Base-by-base conservation (phyloP, 2,329 filamentous ascomycete species). In the Colletotrichum sp. region DNA sequence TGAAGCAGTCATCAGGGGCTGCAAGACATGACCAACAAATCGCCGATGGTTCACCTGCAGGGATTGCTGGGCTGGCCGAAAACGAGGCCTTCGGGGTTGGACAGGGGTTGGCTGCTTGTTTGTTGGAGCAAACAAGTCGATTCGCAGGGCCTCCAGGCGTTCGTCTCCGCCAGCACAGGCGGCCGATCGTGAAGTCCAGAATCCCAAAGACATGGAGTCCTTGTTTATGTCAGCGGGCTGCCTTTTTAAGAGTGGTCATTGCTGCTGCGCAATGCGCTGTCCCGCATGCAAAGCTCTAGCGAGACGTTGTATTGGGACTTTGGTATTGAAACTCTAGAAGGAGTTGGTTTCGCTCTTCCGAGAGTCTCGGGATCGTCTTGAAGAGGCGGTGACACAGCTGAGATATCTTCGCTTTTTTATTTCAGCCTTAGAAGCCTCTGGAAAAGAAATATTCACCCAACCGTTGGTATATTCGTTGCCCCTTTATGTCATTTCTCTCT, bases 61-160 rank as follows among this genome's bases (percentile, higher is more conserved):
- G 70, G 63, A 18, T 24, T 26, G 18, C 16, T 62, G 64, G 71
- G 16, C 26, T 36, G 52, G 65, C 16, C 55, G 65, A 34, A 10
- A 28, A 34, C 71, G 72, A 52, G 34, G 34, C 36, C 70, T 39
- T 74, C 66, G 66, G 72, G 62, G 55, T 55, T 60, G 8, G 62
- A 21, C 72, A 72, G 39, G 69, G 72, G 57, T 63, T 30, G 32
- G 63, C 68, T 39, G 72, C 69, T 68, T 72, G 68, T 75, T 67
- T 71, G 72, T 75, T 71, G 72, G 67, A 75, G 60, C 57, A 73
- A 39, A 30, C 71, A 44, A 8, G 28, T 30, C 24, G 44, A 26
- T 21, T 63, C 55, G 16, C 55, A 63, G 10, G 65, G 65, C 44
- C 30, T 68, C 28, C 24, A 16, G 39, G 28, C 28, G 24, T 16